Percentiles rank a stretch among this genome's conserved stretches.
phyloP scores from a whole-genome alignment of 345 rosid genomes.

The Trapa incisa region DNA sequence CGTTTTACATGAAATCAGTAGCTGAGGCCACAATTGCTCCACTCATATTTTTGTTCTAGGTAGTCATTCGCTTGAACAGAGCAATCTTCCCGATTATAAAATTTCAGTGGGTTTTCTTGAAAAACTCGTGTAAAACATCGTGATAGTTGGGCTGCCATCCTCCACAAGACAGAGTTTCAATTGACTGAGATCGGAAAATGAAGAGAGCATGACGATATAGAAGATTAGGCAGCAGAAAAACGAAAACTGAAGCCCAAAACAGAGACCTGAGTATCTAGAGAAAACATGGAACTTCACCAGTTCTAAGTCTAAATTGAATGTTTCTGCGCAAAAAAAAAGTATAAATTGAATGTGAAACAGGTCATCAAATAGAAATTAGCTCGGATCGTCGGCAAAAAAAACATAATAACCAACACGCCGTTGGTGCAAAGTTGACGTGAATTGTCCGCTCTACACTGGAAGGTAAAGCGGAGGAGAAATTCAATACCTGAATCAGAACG shows the following conservation, averaged over 20 bases:
- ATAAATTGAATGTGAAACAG: neutral
- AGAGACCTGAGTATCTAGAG: neutral
- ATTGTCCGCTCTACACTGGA: neutral
- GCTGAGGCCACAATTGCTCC: neutral
- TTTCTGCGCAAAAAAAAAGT: too few species aligned
- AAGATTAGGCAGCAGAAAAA: neutral
- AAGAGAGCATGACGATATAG: neutral
- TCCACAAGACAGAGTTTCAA: neutral
- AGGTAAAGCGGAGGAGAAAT: neutral
- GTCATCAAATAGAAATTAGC: neutral
- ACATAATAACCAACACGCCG: neutral
- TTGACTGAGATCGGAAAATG: neutral
- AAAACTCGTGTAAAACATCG: neutral
- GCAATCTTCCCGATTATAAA: neutral
- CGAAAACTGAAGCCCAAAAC: neutral
- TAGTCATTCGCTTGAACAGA: neutral
- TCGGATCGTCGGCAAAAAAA: neutral
- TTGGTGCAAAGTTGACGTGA: neutral
- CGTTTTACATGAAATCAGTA: neutral
- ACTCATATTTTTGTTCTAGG: neutral
- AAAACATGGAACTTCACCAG: neutral
- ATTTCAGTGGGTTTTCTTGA: neutral
- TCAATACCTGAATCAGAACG: constrained; percentile 2
- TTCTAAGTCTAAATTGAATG: neutral
- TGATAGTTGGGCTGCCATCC: neutral